Base-by-base conservation (phyloP, 352 stramenopile genomes). In the Pythium dissotocum region DNA sequence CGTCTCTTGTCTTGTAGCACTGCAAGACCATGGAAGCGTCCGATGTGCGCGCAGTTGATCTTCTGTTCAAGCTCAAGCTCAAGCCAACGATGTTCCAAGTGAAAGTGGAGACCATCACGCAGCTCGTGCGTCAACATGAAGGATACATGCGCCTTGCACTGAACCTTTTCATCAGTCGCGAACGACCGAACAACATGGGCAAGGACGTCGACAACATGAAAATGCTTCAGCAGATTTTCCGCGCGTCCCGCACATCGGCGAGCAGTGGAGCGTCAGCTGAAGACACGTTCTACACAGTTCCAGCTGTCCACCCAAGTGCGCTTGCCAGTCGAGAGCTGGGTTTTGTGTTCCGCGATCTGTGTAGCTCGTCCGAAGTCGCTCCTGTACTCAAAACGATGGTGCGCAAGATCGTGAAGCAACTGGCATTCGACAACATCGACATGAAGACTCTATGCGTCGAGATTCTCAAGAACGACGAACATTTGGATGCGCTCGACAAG, bases 201-300 rank as follows among this genome's bases (percentile, higher is more conserved):
- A 85, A 91, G 66, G 88, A 96, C 44, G 82, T 94, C 4, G 88
- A 96, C 77, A 96, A 96, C 67, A 91, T 96, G 63, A 96, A 96
- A 66, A 93, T 96, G 77, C 78, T 96, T 10, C 88, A 94, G 69
- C 88, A 94, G 49, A 93, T 96, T 30, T 94, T 96, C 52, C 80
- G 85, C 18, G 84, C 88, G 3, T 85, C 80, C 0, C 80, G 85
- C 16, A 75, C 49, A 10, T 56, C 49, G 28, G 58, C 54, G 35
- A 6, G 32, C 3, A 70, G 33, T 42, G 60, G 42, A 1, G n/a
- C 44, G n/a, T 71, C 65, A 10, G 21, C n/a, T 24, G 81, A 94
- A 51, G 83, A 94, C 40, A 40, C 72, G 16, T 91, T 94, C 64
- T 90, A 89, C 59, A 79, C 77, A 44, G 69, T 61, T 7, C 80